Percentiles rank a stretch among this genome's conserved stretches.
Evolutionary conservation across 805 yeast genomes (phyloP).

Genomic region (Ascoidea asiatica): DNA sequence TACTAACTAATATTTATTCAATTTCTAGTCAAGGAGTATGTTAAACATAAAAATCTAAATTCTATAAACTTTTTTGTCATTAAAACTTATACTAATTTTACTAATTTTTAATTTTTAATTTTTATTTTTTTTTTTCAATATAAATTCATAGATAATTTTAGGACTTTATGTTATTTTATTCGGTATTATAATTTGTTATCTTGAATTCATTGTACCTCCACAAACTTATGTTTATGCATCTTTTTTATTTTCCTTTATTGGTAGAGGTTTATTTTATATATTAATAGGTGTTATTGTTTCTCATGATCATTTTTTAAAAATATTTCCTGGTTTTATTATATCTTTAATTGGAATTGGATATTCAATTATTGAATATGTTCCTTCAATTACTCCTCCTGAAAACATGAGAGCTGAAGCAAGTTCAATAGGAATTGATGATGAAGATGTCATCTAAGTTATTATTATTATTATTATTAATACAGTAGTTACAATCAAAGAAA

Average conservation of each 20-base stretch:
- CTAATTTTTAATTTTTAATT: too few species aligned
- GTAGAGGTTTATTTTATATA: constrained; percentile 42
- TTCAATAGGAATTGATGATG: constrained; percentile 21
- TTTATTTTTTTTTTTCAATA: too few species aligned
- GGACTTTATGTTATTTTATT: constrained; percentile 45
- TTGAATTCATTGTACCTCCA: constrained; percentile 35
- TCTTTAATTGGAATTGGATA: constrained; percentile 47
- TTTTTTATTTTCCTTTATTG: constrained; percentile 50
- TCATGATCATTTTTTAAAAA: constrained; percentile 39
- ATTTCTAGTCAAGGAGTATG: constrained; percentile 22
- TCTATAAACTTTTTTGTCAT: neutral
- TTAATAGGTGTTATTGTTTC: constrained; percentile 35
- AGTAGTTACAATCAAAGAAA: too few species aligned
- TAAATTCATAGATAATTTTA: constrained; percentile 33
- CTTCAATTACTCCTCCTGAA: constrained; percentile 67
- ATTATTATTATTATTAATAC: neutral
- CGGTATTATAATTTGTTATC: constrained; percentile 38
- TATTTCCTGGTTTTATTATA: constrained; percentile 45
- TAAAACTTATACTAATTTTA: neutral
- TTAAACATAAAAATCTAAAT: constrained; percentile 2
- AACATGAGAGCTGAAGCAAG: constrained; percentile 56
- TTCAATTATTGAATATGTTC: constrained; percentile 53
- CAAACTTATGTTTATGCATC: constrained; percentile 54
- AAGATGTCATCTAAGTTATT: constrained; percentile 16
- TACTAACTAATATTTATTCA: constrained; percentile 14